Evolutionary conservation across 108 stramenopile species (phyloP), one percentile per base, ranked within the genome.

Genomic region (Fragilaria crotonensis): DNA sequence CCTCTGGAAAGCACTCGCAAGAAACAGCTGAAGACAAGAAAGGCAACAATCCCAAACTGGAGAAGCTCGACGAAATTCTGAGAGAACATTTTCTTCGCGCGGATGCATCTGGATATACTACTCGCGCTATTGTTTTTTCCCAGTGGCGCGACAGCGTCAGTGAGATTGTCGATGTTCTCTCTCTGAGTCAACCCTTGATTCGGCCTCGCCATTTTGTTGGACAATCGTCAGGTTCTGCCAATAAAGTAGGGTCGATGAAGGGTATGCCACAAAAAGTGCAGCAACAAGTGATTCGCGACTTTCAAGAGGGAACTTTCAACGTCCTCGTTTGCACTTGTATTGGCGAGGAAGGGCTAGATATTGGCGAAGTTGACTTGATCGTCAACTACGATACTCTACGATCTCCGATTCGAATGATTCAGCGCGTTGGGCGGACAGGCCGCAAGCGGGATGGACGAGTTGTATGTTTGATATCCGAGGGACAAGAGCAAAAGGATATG

Each of bases 291-390:
- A 78, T 97, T 28, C 41, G 62, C n/a, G 63, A 84, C 36, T 97
- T 97, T 73, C 73, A 75, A 22, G 47, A 71, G 9, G 89, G 88
- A 19, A 55, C 57, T 2, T 93, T 67, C 75, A 96, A 98, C 57
- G 85, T 95, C 0, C 75, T 98, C 21, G 96, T 98, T 20, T 94
- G 92, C 30, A 98, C 95, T 1, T 93, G 81, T 54, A 93, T 96
- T 52, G 96, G 83, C 5, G 95, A 96, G 74, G 94, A 96, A 70
- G 94, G 95, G 14, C 78, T 97, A 44, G 96, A 98, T 65, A 97
- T 98, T 67, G 97, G 95, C 18, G 91, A 95, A 49, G 97, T 98
- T 21, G 97, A 96, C 66, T 66, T 98, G 22, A 96, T 95, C 54
- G 85, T 98, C 26, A 93, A 93, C 65, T 96, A 82, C 66, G 95